These are phyloP conservation scores for Eleusine coracana DNA, from an alignment of 176 grass and related monocot genomes.

Conservation along the genomic window DNA sequence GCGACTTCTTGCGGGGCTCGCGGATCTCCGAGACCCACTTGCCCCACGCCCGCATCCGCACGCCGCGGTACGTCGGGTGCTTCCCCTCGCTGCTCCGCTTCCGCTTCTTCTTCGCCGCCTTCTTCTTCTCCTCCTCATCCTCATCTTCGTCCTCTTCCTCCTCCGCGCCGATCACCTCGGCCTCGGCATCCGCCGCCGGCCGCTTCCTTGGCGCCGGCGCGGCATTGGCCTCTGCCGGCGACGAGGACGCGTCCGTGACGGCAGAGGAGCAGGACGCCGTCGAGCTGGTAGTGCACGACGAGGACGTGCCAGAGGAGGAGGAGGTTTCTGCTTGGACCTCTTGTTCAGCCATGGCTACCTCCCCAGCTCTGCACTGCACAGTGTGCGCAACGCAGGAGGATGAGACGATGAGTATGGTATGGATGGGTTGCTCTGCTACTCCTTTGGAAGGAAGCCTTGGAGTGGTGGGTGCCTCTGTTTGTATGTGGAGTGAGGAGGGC, in stretches of 20 bases:
- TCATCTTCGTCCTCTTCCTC: not conserved
- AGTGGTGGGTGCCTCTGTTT: conserved; percentile 45
- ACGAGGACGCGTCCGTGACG: conserved; percentile 54
- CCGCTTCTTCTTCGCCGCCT: conserved; percentile 26
- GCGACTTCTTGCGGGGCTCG: conserved; percentile 93
- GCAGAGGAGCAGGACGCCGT: conserved; percentile 59
- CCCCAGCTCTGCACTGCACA: not conserved
- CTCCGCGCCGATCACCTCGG: not conserved
- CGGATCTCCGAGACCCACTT: conserved; percentile 99
- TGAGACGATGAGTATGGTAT: not conserved
- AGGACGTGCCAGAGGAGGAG: conserved; percentile 34
- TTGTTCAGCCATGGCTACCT: conserved; percentile 33
- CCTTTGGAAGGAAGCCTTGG: conserved; percentile 17
- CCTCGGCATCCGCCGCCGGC: not conserved
- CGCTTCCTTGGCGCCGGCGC: conserved; percentile 8
- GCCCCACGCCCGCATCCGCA: conserved; percentile 95
- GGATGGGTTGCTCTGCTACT: conserved; percentile 1
- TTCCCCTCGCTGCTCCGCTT: conserved; percentile 83
- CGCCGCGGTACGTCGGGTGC: conserved; percentile 82
- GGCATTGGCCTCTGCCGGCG: conserved; percentile 41
- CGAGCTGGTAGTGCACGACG: conserved; percentile 48
- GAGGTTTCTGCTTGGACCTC: conserved; percentile 57
- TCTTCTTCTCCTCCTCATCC: not conserved
- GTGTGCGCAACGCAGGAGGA: conserved; percentile 10
- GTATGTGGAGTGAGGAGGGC: conserved; percentile 37